phyloP scores from a whole-genome alignment of 1,284 basidiomycete genomes.

The Stereum hirsutum region DNA sequence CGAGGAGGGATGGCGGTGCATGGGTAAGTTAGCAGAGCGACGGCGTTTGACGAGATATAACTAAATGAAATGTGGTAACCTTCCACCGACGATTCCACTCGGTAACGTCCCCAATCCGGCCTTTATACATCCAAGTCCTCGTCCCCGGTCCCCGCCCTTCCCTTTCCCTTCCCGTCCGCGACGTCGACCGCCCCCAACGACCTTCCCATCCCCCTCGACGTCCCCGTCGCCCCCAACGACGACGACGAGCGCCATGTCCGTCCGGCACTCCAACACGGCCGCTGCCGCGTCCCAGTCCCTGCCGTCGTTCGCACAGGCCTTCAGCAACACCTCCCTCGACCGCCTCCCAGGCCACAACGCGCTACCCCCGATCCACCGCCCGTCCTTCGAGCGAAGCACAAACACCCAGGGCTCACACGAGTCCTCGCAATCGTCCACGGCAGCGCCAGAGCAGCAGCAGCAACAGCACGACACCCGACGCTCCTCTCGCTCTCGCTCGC shows the following conservation, averaged over 20 bases:
- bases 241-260: conserved; percentile 25
- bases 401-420: conserved; percentile 23
- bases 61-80: too few relatives aligned
- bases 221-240: conserved; percentile 2
- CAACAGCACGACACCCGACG: not conserved
- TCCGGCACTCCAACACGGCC: conserved; percentile 16
- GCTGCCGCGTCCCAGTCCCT: conserved; percentile 40
- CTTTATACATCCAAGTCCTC: too few relatives aligned
- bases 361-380: conserved; percentile 54
- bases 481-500: conserved; percentile 3
- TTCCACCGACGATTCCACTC: too few relatives aligned
- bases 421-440: conserved; percentile 20
- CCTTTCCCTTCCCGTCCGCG: not conserved
- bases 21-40: too few relatives aligned
- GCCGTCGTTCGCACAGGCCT: conserved; percentile 67
- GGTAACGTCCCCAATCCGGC: too few relatives aligned
- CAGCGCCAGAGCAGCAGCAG: conserved; percentile 20
- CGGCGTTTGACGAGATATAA: too few relatives aligned
- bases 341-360: conserved; percentile 39
- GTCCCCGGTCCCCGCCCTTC: too few relatives aligned
- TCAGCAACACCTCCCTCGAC: conserved; percentile 43
- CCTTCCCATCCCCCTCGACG: not conserved
- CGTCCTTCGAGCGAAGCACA: conserved; percentile 23
- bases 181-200: not conserved
- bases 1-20: too few relatives aligned